Base-by-base conservation (phyloP, 2,329 filamentous ascomycete species). In the Xylaria sp. region DNA sequence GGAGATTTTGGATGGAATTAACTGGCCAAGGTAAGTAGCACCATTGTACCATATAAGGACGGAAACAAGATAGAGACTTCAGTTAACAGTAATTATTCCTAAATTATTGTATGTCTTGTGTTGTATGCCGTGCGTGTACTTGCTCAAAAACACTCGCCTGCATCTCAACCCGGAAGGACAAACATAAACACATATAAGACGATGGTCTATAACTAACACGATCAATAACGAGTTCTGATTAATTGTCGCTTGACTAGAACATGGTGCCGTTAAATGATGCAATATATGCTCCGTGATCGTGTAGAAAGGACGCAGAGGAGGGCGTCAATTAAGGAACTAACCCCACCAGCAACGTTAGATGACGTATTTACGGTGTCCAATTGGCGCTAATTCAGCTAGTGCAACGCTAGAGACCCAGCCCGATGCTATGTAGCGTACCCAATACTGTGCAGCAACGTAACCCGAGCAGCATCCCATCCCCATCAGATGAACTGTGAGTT, bases 331-430 rank as follows among this genome's bases (percentile, higher is more conserved):
- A 38, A 38, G n/a, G n/a, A 23, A 53, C 26, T 9, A 38, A 38
- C 33, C 31, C 51, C 51, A 54, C 51, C 51, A 36, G 11, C 23
- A 54, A 54, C 9, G 51, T 20, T 36, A 33, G 15, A 63, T 63
- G 61, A 63, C 61, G 61, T 63, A 44, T 58, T 38, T 11, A 38
- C n/a, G n/a, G n/a, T 6, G 5, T n/a, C 49, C 11, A 33, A 38
- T 56, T 23, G n/a, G n/a, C 17, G 31, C 51, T 38, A 56, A n/a
- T 38, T 1, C 4, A 56, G 33, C 13, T 40, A 40, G 38, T 17
- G 38, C 38, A 9, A 23, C 51, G 51, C 51, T 38, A 54, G 10
- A 33, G 31, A 26, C 53, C 51, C 20, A 20, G 51, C 10, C 28
- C 31, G 17, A 20, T 13, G 6, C 56, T 28, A 28, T 28, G 28